These are phyloP conservation scores for Huntiella moniliformis DNA, from an alignment of 2,329 filamentous ascomycete species.

Conservation along the genomic window DNA sequence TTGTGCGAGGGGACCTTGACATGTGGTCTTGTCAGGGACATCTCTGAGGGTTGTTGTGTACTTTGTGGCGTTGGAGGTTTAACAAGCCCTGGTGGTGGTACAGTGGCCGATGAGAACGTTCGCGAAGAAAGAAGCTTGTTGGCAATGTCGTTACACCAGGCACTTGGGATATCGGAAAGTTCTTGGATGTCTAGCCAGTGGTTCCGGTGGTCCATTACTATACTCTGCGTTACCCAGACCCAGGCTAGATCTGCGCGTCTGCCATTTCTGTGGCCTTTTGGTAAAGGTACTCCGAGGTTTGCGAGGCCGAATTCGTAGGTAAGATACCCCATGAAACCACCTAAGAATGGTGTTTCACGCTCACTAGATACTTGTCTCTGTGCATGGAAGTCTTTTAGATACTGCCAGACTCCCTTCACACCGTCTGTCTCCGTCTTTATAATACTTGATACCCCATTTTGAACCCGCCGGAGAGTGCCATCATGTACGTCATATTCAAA, in stretches of 20 bases:
- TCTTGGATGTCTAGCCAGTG: conserved; percentile 48
- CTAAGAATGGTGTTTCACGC: conserved; percentile 42
- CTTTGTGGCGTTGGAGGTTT: neutral
- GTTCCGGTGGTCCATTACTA: conserved; percentile 56
- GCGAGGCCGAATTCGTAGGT: conserved; percentile 67
- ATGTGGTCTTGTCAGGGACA: neutral
- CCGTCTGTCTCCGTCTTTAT: no score
- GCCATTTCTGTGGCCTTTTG: conserved; percentile 13
- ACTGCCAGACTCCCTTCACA: neutral
- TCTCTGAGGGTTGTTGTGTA: neutral
- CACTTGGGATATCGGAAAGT: conserved; percentile 13
- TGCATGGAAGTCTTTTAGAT: neutral
- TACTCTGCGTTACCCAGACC: conserved; percentile 55
- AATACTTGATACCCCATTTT: no score
- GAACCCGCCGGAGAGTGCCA: no score
- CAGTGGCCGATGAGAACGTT: conserved; percentile 15
- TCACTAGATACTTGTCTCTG: neutral
- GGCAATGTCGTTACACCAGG: conserved; percentile 1
- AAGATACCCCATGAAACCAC: conserved; percentile 67
- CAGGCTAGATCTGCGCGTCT: conserved; percentile 50
- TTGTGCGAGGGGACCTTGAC: conserved; percentile 24
- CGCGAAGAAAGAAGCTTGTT: conserved; percentile 13
- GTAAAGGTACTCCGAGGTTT: conserved; percentile 30
- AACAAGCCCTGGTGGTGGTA: neutral
- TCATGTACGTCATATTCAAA: conserved; percentile 33